Evolutionary conservation across 371 early-diverging fungal species (phyloP).

Genomic region (Mucor piriformis): DNA sequence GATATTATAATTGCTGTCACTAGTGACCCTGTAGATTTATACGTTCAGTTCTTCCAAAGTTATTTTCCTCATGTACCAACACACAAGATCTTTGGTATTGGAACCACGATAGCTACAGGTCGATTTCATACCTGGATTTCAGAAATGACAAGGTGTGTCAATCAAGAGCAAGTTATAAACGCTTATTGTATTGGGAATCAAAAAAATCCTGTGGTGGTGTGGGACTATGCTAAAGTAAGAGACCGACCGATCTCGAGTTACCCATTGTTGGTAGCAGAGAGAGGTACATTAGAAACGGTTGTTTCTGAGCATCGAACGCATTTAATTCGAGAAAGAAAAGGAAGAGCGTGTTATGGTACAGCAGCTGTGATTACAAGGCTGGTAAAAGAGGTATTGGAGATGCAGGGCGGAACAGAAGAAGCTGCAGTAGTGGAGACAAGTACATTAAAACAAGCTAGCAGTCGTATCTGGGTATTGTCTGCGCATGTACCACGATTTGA

Average conservation of each 20-base stretch:
- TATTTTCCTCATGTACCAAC: conserved; percentile 64
- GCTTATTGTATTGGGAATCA: conserved; percentile 79
- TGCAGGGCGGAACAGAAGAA: background rate
- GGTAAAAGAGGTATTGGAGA: background rate
- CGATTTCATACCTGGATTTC: conserved; percentile 64
- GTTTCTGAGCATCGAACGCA: conserved; percentile 57
- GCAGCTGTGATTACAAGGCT: conserved; percentile 62
- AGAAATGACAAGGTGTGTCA: conserved; percentile 39
- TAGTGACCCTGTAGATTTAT: conserved; percentile 80
- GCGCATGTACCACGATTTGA: conserved; percentile 61
- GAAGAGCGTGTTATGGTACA: conserved; percentile 80
- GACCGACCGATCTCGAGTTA: conserved; percentile 59
- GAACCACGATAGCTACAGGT: conserved; percentile 72
- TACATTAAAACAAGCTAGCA: conserved; percentile 13
- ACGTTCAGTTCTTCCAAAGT: conserved; percentile 75
- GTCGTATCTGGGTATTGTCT: conserved; percentile 63
- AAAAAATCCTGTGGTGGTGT: conserved; percentile 69
- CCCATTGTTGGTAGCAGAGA: conserved; percentile 48
- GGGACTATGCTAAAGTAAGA: conserved; percentile 70
- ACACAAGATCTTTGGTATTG: conserved; percentile 79
- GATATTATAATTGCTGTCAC: conserved; percentile 68
- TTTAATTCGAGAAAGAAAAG: conserved; percentile 77
- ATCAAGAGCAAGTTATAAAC: background rate
- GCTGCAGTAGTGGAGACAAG: background rate
- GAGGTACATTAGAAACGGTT: conserved; percentile 43